Percentiles rank a stretch among this genome's conserved stretches.
These are phyloP conservation scores for Phlebiopsis flavidoalba DNA, from an alignment of 768 basidiomycete species.

Conservation along the genomic window DNA sequence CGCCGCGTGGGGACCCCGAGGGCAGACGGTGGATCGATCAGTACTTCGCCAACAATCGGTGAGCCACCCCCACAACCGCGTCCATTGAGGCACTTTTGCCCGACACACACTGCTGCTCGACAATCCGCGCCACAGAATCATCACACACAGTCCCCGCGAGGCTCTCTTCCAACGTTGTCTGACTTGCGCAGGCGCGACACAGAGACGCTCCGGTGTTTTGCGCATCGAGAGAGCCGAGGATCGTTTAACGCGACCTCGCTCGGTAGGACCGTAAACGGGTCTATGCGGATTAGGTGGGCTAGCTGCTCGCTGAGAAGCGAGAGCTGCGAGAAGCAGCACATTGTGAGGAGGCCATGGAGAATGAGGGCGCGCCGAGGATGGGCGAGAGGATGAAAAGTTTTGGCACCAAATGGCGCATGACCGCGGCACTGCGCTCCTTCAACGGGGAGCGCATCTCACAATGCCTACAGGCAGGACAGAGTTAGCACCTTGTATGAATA, in stretches of 20 bases:
- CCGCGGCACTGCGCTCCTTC: constrained; percentile 81
- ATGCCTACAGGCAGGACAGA: constrained; percentile 48
- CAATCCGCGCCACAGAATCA: constrained; percentile 91
- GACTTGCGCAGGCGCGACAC: constrained; percentile 91
- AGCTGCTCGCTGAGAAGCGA: constrained; percentile 94
- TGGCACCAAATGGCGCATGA: constrained; percentile 94
- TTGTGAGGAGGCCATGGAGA: constrained; percentile 93
- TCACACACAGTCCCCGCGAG: constrained; percentile 99
- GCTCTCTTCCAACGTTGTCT: constrained; percentile 73
- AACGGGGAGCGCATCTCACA: constrained; percentile 84
- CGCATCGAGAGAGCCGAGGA: constrained; percentile 87
- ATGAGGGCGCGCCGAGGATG: constrained; percentile 90
- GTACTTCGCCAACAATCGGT: constrained; percentile 86
- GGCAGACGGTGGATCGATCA: constrained; percentile 41
- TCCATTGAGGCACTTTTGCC: constrained; percentile 91
- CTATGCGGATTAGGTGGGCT: constrained; percentile 88
- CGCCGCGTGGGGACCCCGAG: constrained; percentile 28
- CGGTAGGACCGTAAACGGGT: constrained; percentile 88
- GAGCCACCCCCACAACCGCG: constrained; percentile 98
- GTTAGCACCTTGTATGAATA: neutral
- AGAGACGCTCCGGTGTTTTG: too few relatives aligned
- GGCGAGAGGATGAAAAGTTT: constrained; percentile 92
- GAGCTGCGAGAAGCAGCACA: constrained; percentile 99
- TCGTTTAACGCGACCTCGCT: constrained; percentile 83
- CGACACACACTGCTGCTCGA: constrained; percentile 98